Evolutionary conservation across 2,329 filamentous ascomycete genomes (phyloP).

Genomic region (Stachybotrys chlorohalonatus): DNA sequence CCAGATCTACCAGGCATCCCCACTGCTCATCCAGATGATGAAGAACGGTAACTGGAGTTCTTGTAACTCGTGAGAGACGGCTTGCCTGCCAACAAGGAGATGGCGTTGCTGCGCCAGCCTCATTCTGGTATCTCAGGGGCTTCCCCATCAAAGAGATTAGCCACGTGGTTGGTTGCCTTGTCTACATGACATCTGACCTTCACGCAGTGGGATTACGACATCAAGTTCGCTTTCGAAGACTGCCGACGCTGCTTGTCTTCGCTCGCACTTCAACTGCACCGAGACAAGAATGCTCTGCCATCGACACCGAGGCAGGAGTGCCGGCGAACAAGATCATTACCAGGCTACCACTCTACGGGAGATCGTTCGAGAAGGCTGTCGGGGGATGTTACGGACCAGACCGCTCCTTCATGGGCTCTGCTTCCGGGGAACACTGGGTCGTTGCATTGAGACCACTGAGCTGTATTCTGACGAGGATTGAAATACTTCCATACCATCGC

Average conservation of each 20-base stretch:
- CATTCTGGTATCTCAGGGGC: slow-evolving; percentile 22
- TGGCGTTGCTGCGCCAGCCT: slow-evolving; percentile 18
- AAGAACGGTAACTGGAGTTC: slow-evolving; percentile 20
- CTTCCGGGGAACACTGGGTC: not conserved
- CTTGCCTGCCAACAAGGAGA: slow-evolving; percentile 4
- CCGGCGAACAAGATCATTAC: slow-evolving; percentile 15
- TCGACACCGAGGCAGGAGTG: slow-evolving; percentile 17
- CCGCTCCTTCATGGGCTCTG: slow-evolving; percentile 11
- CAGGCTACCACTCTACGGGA: slow-evolving; percentile 16
- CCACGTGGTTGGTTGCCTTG: slow-evolving; percentile 17
- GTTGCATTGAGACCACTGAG: not conserved
- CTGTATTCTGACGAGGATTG: too few relatives aligned
- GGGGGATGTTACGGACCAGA: slow-evolving; percentile 9
- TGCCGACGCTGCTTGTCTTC: slow-evolving; percentile 8
- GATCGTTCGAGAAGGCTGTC: slow-evolving; percentile 17
- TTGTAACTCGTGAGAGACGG: slow-evolving; percentile 10
- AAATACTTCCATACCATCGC: too few relatives aligned
- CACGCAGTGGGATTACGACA: slow-evolving; percentile 19
- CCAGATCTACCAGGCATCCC: slow-evolving; percentile 18
- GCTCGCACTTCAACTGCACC: slow-evolving; percentile 6
- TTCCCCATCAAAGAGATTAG: slow-evolving; percentile 15
- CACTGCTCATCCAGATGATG: slow-evolving; percentile 12
- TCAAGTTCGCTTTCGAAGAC: slow-evolving; percentile 9
- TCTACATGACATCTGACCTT: slow-evolving; percentile 29
- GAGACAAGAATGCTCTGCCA: slow-evolving; percentile 19